Percentiles rank a stretch among this genome's conserved stretches.
phyloP scores from a whole-genome alignment of 345 rosid genomes.

The Rubroshorea leprosula region DNA sequence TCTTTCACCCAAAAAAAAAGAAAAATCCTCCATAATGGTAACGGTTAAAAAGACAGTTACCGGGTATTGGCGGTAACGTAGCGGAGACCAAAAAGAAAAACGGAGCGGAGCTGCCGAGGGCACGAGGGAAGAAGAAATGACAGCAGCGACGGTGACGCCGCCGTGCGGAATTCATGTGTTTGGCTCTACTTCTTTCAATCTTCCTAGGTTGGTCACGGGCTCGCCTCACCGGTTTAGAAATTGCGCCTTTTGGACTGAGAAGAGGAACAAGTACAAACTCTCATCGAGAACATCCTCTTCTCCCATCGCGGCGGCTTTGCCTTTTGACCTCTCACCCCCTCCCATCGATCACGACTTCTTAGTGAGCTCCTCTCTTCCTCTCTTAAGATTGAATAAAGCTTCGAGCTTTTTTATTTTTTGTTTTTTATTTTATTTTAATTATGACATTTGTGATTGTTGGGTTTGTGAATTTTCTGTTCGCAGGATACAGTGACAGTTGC shows the following conservation, averaged over 20 bases:
- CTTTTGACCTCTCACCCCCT: constrained; percentile 76
- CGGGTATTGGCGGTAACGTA: background rate
- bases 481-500: constrained; percentile 53
- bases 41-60: background rate
- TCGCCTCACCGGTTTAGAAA: constrained; percentile 12
- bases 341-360: constrained; percentile 78
- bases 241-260: background rate
- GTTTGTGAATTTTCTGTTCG: constrained; percentile 1
- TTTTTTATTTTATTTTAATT: background rate
- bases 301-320: constrained; percentile 41
- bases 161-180: constrained; percentile 14
- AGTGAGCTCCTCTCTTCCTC: constrained; percentile 27
- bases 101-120: background rate
- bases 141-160: constrained; percentile 18
- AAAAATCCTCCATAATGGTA: too few species aligned
- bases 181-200: constrained; percentile 12
- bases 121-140: constrained; percentile 17
- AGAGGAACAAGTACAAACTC: constrained; percentile 16
- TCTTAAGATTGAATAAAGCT: background rate
- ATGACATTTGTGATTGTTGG: constrained; percentile 1
- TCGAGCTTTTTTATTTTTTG: background rate
- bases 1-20: too few species aligned
- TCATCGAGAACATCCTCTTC: constrained; percentile 14
- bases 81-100: background rate
- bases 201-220: constrained; percentile 15